A percentile compares a stretch with the other conserved stretches of the same genome.
Evolutionary conservation across 2,329 filamentous ascomycete genomes (phyloP).

Genomic region (Anthostomella pinea): DNA sequence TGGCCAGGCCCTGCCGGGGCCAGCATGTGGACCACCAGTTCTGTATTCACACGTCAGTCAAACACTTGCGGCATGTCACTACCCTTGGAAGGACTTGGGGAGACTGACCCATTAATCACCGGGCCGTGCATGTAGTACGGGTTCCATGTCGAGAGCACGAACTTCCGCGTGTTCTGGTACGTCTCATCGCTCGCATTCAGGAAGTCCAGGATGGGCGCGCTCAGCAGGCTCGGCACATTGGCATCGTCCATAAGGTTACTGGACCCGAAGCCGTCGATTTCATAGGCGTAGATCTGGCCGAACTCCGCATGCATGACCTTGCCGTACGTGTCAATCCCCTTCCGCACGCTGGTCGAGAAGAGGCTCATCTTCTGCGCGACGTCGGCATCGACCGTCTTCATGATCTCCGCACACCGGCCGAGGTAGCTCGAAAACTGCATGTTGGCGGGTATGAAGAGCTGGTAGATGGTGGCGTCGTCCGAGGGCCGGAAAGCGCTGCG

Average conservation of each 20-base stretch:
- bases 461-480: slow-evolving; percentile 74
- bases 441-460: slow-evolving; percentile 76
- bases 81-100: slow-evolving; percentile 27
- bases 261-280: slow-evolving; percentile 64
- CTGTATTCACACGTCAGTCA: slow-evolving; percentile 14
- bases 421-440: slow-evolving; percentile 64
- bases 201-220: slow-evolving; percentile 56
- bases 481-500: slow-evolving; percentile 76
- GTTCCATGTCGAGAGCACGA: slow-evolving; percentile 69
- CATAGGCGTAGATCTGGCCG: slow-evolving; percentile 64
- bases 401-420: slow-evolving; percentile 37
- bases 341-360: slow-evolving; percentile 57
- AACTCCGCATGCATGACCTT: slow-evolving; percentile 59
- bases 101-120: slow-evolving; percentile 43
- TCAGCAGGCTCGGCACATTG: slow-evolving; percentile 57
- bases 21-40: slow-evolving; percentile 51
- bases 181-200: slow-evolving; percentile 44
- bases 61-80: slow-evolving; percentile 3
- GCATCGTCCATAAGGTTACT: slow-evolving; percentile 59
- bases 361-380: slow-evolving; percentile 46
- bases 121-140: slow-evolving; percentile 65
- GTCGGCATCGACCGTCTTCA: slow-evolving; percentile 25
- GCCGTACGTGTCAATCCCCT: slow-evolving; percentile 65
- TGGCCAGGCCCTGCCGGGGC: slow-evolving; percentile 76
- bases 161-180: slow-evolving; percentile 73